These are phyloP conservation scores for Fusarium temperatum DNA, from an alignment of 2,329 filamentous ascomycete species.

Conservation along the genomic window DNA sequence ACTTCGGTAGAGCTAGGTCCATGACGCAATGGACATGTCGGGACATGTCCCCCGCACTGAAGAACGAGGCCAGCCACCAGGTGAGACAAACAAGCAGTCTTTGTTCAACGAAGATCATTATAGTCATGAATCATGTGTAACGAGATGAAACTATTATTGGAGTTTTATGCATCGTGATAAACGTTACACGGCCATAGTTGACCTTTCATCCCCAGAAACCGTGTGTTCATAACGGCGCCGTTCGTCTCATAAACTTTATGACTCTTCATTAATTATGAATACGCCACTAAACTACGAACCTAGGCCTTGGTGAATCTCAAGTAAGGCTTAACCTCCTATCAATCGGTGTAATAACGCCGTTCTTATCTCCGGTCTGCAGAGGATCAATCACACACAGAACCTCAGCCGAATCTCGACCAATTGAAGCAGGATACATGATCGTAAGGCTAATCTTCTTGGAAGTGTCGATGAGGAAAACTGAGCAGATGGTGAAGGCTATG, in stretches of 20 bases:
- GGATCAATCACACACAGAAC: slow-evolving; percentile 80
- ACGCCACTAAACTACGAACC: accelerated
- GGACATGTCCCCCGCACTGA: background rate
- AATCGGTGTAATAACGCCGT: slow-evolving; percentile 85
- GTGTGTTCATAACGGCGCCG: accelerated
- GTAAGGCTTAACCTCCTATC: slow-evolving; percentile 81
- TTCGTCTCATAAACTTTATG: background rate
- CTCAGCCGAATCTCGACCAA: slow-evolving; percentile 81
- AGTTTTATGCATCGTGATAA: accelerated
- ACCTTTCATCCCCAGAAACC: accelerated
- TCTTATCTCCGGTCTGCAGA: slow-evolving; percentile 83
- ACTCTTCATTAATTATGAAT: background rate
- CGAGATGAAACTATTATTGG: background rate
- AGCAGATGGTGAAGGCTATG: slow-evolving; percentile 91
- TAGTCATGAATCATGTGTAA: background rate
- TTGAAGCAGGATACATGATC: slow-evolving; percentile 90
- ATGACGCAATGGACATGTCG: slow-evolving; percentile 1
- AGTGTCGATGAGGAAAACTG: slow-evolving; percentile 93
- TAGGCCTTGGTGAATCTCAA: slow-evolving; percentile 68
- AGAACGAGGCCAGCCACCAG: too few relatives aligned
- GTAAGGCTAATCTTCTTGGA: slow-evolving; percentile 91
- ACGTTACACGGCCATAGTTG: accelerated
- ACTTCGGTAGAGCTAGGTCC: background rate
- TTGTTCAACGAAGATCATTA: too few relatives aligned
- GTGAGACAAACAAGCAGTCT: background rate